Percentiles rank a stretch among this genome's conserved stretches.
phyloP scores from a whole-genome alignment of 768 basidiomycete genomes.

The Mycena latifolia region DNA sequence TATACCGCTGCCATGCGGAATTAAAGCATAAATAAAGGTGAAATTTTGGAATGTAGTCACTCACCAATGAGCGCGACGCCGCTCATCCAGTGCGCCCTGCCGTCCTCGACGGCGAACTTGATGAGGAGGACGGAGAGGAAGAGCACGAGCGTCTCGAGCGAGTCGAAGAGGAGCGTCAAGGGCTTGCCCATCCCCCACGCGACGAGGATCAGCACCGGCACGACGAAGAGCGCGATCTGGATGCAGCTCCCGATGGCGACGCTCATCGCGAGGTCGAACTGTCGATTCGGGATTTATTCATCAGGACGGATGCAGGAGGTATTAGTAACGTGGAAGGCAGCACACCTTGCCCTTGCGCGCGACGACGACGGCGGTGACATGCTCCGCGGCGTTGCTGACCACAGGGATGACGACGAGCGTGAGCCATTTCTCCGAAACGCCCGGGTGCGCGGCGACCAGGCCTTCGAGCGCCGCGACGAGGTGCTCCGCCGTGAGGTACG shows the following conservation, averaged over 20 bases:
- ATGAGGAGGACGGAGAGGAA: constrained; percentile 15
- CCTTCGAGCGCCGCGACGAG: background rate
- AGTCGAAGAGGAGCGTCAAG: background rate
- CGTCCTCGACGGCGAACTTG: constrained; percentile 29
- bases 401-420: background rate
- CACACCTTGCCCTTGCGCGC: background rate
- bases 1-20: background rate
- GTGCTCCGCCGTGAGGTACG: background rate
- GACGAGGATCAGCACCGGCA: constrained; percentile 1
- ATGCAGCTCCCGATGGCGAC: background rate
- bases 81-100: constrained; percentile 63
- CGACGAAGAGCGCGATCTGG: constrained; percentile 1
- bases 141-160: constrained; percentile 6
- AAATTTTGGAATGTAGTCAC: no score
- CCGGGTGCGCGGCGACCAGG: background rate
- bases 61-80: constrained; percentile 48
- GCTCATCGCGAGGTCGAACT: background rate
- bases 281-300: background rate
- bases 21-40: background rate
- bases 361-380: background rate
- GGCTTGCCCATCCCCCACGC: background rate
- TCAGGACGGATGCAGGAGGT: background rate
- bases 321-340: no score
- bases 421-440: background rate
- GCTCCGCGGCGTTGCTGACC: background rate